A percentile compares a stretch with the other conserved stretches of the same genome.
Evolutionary conservation across 306 rosid species (phyloP).

Genomic region (Senna siamea): DNA sequence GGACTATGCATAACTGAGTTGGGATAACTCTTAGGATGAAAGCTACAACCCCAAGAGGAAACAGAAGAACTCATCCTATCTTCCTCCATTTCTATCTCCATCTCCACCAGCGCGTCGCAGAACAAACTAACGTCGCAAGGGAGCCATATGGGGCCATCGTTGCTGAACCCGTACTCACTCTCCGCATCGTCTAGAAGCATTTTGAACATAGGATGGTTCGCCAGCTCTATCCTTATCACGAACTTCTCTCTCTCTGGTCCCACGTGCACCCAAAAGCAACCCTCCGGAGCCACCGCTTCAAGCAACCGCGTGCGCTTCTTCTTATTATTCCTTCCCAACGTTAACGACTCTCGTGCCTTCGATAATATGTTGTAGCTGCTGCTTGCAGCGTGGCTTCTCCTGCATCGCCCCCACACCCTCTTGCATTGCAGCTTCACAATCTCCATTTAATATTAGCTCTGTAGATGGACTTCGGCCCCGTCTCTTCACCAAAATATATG

Average conservation of each 20-base stretch:
- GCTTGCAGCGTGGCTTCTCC: neutral
- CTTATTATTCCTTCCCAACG: neutral
- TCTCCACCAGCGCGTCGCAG: slow-evolving; percentile 52
- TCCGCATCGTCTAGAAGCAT: slow-evolving; percentile 54
- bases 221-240: slow-evolving; percentile 43
- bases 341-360: neutral
- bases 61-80: neutral
- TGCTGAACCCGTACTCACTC: slow-evolving; percentile 52
- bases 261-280: slow-evolving; percentile 56
- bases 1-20: neutral
- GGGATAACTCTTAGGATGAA: neutral
- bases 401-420: slow-evolving; percentile 3
- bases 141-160: slow-evolving; percentile 60
- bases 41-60: neutral
- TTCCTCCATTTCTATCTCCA: slow-evolving; percentile 33
- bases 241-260: slow-evolving; percentile 53
- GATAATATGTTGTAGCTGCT: neutral
- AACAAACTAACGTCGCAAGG: slow-evolving; percentile 60
- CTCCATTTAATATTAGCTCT: neutral
- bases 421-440: neutral
- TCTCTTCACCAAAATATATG: too few relatives aligned
- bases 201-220: slow-evolving; percentile 55
- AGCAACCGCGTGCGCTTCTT: neutral
- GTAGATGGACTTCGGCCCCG: too few relatives aligned
- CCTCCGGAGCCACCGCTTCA: slow-evolving; percentile 40